Conservation (phyloP, 768 basidiomycete genomes). For the Phylloporus arenicola region DNA sequence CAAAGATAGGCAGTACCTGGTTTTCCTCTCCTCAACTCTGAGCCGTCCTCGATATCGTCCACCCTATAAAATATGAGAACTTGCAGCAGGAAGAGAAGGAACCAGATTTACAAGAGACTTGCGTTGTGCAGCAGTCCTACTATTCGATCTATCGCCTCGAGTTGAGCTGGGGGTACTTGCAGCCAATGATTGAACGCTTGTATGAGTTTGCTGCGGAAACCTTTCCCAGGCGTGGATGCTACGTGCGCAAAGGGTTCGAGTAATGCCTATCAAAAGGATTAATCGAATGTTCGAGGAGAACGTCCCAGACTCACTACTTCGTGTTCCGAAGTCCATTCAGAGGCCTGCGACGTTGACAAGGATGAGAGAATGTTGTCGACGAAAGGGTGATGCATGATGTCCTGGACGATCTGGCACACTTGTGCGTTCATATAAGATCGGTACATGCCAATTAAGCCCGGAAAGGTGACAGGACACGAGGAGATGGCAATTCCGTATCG, state of each 20-base stretch:
- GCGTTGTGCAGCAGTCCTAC: slow-evolving; percentile 93
- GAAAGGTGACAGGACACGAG: slow-evolving; percentile 4
- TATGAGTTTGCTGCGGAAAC: slow-evolving; percentile 80
- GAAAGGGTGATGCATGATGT: slow-evolving; percentile 22
- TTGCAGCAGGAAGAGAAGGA: background rate
- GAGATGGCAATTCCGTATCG: background rate
- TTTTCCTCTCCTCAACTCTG: slow-evolving; percentile 76
- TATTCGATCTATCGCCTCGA: slow-evolving; percentile 67
- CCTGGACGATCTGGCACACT: background rate
- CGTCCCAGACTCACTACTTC: slow-evolving; percentile 19
- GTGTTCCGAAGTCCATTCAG: slow-evolving; percentile 14
- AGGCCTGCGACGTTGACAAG: slow-evolving; percentile 24
- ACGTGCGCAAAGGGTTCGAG: slow-evolving; percentile 89
- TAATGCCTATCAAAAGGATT: slow-evolving; percentile 35
- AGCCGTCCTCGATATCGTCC: slow-evolving; percentile 94
- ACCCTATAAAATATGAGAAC: slow-evolving; percentile 45
- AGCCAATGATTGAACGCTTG: slow-evolving; percentile 93
- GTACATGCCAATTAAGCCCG: slow-evolving; percentile 2
- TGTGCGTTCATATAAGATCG: slow-evolving; percentile 8
- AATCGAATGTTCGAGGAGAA: background rate
- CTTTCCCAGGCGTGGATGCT: slow-evolving; percentile 82
- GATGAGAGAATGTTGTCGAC: slow-evolving; percentile 38
- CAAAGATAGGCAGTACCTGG: slow-evolving; percentile 50
- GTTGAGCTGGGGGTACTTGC: slow-evolving; percentile 67
- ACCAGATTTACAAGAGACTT: slow-evolving; percentile 69